Evolutionary conservation across 768 basidiomycete species (phyloP).

Genomic region (Multifurca ochricompacta): DNA sequence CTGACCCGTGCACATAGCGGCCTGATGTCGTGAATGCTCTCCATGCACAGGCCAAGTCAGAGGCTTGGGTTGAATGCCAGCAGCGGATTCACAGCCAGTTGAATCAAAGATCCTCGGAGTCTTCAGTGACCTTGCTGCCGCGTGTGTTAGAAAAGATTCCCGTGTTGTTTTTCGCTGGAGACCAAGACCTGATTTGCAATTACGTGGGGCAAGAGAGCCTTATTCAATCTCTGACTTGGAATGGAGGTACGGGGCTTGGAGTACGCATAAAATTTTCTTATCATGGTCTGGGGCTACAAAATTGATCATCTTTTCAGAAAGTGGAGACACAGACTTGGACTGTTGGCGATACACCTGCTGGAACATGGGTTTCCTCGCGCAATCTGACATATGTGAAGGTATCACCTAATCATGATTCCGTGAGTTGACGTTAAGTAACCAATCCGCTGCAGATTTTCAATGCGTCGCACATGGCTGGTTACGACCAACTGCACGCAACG

Average conservation of each 20-base stretch:
- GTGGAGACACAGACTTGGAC: constrained; percentile 67
- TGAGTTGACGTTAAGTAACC: neutral
- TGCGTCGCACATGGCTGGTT: constrained; percentile 94
- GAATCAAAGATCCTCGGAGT: constrained; percentile 44
- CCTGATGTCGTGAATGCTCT: constrained; percentile 73
- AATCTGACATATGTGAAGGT: constrained; percentile 94
- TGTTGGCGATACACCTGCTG: constrained; percentile 69
- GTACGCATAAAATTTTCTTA: constrained; percentile 39
- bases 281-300: neutral
- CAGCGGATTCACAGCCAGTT: constrained; percentile 58
- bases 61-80: constrained; percentile 85
- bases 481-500: constrained; percentile 76
- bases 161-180: constrained; percentile 88
- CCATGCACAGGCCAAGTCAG: constrained; percentile 70
- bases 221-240: constrained; percentile 82
- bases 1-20: constrained; percentile 40
- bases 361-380: constrained; percentile 84
- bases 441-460: constrained; percentile 61
- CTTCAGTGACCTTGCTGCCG: constrained; percentile 73
- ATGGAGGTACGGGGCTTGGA: constrained; percentile 73
- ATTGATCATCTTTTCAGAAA: constrained; percentile 33
- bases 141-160: constrained; percentile 69
- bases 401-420: constrained; percentile 11
- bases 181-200: constrained; percentile 96
- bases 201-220: constrained; percentile 84